Percentiles rank a stretch among this genome's conserved stretches.
phyloP scores from a whole-genome alignment of 805 yeast genomes.

The Saturnispora hagleri region DNA sequence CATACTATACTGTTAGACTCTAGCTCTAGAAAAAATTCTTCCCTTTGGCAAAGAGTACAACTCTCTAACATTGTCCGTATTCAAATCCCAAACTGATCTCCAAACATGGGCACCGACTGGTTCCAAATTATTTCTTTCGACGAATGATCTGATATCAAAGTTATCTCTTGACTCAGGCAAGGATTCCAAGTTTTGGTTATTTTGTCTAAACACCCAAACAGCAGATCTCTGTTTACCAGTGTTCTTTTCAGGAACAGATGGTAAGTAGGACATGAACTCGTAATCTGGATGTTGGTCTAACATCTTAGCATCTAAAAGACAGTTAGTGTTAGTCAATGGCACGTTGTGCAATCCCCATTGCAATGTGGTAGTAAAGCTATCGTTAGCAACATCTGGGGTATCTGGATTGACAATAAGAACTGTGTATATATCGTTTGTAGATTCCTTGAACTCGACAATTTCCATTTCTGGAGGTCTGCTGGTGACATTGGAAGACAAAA shows the following conservation, averaged over 20 bases:
- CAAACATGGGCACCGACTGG: slow-evolving; percentile 90
- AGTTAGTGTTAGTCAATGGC: slow-evolving; percentile 46
- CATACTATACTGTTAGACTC: slow-evolving; percentile 21
- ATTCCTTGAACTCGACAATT: slow-evolving; percentile 60
- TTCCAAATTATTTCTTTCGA: slow-evolving; percentile 40
- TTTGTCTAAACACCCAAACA: slow-evolving; percentile 86
- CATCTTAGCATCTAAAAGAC: slow-evolving; percentile 41
- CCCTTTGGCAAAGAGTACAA: slow-evolving; percentile 69
- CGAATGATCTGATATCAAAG: slow-evolving; percentile 71
- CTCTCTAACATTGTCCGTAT: slow-evolving; percentile 58
- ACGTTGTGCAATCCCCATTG: slow-evolving; percentile 74
- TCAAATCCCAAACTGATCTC: slow-evolving; percentile 78
- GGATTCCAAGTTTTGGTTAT: slow-evolving; percentile 16
- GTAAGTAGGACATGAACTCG: slow-evolving; percentile 52
- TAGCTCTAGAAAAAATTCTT: slow-evolving; percentile 60
- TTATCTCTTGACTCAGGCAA: slow-evolving; percentile 30
- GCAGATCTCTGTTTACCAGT: slow-evolving; percentile 73
- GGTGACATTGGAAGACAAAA: slow-evolving; percentile 66
- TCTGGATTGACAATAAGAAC: slow-evolving; percentile 86
- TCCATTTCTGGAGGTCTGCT: slow-evolving; percentile 67
- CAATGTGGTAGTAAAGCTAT: slow-evolving; percentile 61
- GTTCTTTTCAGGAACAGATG: slow-evolving; percentile 88
- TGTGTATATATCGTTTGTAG: slow-evolving; percentile 53
- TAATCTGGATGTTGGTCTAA: slow-evolving; percentile 29
- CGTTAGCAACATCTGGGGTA: slow-evolving; percentile 63